A percentile compares a stretch with the other conserved stretches of the same genome.
These are phyloP conservation scores for Mucor racemosus DNA, from an alignment of 371 early-diverging fungal species.

Conservation along the genomic window DNA sequence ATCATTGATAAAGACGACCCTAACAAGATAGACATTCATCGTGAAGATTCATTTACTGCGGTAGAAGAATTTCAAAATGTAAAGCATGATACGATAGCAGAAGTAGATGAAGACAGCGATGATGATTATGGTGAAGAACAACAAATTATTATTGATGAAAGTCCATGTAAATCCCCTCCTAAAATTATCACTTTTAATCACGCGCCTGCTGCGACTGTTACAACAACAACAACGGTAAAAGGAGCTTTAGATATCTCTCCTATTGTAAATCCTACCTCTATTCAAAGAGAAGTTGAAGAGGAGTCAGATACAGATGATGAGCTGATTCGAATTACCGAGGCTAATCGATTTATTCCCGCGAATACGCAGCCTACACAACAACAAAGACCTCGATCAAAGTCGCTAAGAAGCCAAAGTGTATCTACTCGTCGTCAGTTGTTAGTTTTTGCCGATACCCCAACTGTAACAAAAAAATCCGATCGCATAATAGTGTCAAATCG, in stretches of 20 bases:
- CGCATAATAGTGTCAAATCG: constrained; percentile 27
- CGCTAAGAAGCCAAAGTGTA: constrained; percentile 21
- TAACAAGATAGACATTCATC: constrained; percentile 7
- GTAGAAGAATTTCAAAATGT: not conserved
- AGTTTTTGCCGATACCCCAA: constrained; percentile 34
- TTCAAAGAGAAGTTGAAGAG: constrained; percentile 16
- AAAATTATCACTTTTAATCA: constrained; percentile 7
- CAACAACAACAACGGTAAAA: constrained; percentile 10
- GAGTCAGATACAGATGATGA: constrained; percentile 27
- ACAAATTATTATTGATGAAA: constrained; percentile 14
- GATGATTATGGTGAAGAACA: constrained; percentile 1
- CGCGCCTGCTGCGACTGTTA: constrained; percentile 14
- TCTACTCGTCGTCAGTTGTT: constrained; percentile 23
- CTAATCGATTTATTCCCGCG: constrained; percentile 37
- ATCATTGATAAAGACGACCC: constrained; percentile 29
- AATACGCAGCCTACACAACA: not conserved
- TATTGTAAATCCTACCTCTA: not conserved
- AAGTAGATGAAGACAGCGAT: not conserved
- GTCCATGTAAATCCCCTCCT: not conserved
- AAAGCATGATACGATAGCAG: not conserved
- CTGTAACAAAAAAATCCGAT: constrained; percentile 18
- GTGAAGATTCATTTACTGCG: not conserved
- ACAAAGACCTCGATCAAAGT: constrained; percentile 2
- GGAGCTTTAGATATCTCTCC: constrained; percentile 21
- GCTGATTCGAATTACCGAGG: constrained; percentile 38